These are phyloP conservation scores for Lachancea cidri DNA, from an alignment of 805 yeast genomes.

Conservation along the genomic window DNA sequence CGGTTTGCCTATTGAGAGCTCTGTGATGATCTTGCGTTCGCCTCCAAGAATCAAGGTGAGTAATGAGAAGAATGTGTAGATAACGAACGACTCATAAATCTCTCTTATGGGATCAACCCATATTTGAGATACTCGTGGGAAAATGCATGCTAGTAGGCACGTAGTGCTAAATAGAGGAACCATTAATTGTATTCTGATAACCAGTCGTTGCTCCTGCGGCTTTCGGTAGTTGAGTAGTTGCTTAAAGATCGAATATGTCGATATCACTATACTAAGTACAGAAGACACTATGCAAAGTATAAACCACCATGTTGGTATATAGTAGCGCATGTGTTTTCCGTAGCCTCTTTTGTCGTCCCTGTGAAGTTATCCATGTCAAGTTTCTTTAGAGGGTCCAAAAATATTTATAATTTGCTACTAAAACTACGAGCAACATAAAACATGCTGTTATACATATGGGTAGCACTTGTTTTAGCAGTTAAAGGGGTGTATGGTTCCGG, in stretches of 20 bases:
- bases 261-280: conserved; percentile 35
- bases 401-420: neutral
- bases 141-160: conserved; percentile 53
- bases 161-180: conserved; percentile 77
- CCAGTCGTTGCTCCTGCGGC: conserved; percentile 81
- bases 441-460: neutral
- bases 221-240: conserved; percentile 75
- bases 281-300: conserved; percentile 21
- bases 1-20: conserved; percentile 60
- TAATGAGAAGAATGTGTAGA: conserved; percentile 84
- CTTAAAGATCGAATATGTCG: conserved; percentile 41
- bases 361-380: too few relatives aligned
- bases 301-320: conserved; percentile 24
- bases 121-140: conserved; percentile 41
- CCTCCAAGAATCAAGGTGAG: conserved; percentile 87
- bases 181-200: conserved; percentile 74
- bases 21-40: conserved; percentile 71
- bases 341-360: neutral
- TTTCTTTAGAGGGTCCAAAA: too few relatives aligned
- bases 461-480: neutral
- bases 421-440: neutral
- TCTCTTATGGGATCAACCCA: conserved; percentile 72
- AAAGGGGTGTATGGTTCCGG: conserved; percentile 15
- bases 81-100: conserved; percentile 92
- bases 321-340: conserved; percentile 5